Percentiles rank a stretch among this genome's conserved stretches.
These are phyloP conservation scores for Neoboletus subvelutipes DNA, from an alignment of 768 basidiomycete species.

Conservation along the genomic window DNA sequence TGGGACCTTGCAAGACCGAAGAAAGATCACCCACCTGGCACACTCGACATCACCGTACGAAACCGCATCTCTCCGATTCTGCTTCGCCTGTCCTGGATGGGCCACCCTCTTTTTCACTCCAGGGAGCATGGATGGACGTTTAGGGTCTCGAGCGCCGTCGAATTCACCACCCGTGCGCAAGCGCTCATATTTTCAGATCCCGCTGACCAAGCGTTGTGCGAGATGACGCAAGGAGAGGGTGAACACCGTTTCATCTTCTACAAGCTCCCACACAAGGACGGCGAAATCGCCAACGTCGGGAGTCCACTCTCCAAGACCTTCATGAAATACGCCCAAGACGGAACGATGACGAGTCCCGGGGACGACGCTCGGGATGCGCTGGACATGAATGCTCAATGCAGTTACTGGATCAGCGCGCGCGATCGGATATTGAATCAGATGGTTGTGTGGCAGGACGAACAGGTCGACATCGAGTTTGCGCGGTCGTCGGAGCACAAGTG, in stretches of 20 bases:
- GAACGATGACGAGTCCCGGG: slow-evolving; percentile 79
- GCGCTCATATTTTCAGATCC: slow-evolving; percentile 61
- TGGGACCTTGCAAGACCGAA: slow-evolving; percentile 83
- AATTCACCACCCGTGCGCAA: slow-evolving; percentile 45
- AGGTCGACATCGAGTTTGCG: slow-evolving; percentile 52
- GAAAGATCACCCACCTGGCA: slow-evolving; percentile 63
- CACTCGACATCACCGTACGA: slow-evolving; percentile 82
- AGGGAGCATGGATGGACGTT: slow-evolving; percentile 91
- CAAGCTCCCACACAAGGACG: slow-evolving; percentile 96
- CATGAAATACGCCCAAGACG: slow-evolving; percentile 84
- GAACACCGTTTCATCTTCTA: slow-evolving; percentile 61
- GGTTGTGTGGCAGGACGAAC: slow-evolving; percentile 76
- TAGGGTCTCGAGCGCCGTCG: slow-evolving; percentile 56
- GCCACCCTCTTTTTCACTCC: slow-evolving; percentile 81
- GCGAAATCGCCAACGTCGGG: slow-evolving; percentile 93
- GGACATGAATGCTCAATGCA: slow-evolving; percentile 91
- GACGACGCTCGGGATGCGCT: slow-evolving; percentile 81
- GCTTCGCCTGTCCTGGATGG: slow-evolving; percentile 83
- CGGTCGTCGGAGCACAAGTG: slow-evolving; percentile 47
- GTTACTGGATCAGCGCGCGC: slow-evolving; percentile 95
- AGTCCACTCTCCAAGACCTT: slow-evolving; percentile 88
- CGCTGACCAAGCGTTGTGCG: slow-evolving; percentile 57
- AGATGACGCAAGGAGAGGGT: slow-evolving; percentile 42
- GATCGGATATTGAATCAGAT: slow-evolving; percentile 92
- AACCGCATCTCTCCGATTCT: slow-evolving; percentile 83